Base-by-base conservation (phyloP, 2,329 filamentous ascomycete genomes). In the Talaromyces sp. region DNA sequence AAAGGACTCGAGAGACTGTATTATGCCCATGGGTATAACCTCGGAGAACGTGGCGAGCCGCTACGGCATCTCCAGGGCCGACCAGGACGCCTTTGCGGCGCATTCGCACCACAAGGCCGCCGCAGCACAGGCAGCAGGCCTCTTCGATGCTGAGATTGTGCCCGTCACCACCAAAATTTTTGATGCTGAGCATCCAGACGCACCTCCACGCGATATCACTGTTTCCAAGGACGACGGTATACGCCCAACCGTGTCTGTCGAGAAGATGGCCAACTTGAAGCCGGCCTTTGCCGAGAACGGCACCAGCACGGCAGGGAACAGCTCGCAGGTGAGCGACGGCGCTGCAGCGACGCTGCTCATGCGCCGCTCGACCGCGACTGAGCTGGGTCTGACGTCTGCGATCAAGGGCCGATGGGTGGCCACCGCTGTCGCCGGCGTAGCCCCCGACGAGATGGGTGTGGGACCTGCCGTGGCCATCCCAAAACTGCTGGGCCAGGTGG, bases 1-100 rank as follows among this genome's bases (percentile, higher is more conserved):
- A 9, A 83, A 89, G 70, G 88, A 96, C 65, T 90, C 90, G 3
- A 80, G 84, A 50, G 93, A 96, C 73, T 96, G 93, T 74, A 86
- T 97, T 73, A 96, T 96, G 93, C 87, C 88, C 68, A 97, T 97
- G 93, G 93, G 93, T 0, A 77, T 94, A 62, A 97, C 93, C 12
- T 88, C 87, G 5, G 93, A 97, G 81, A 96, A 96, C 69, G 92
- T 97, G 0, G 91, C 93, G 0, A 78, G 82, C 68, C 80, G 92
- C 54, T 96, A 96, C 72, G 85, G 85, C 9, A 85, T 97, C 28
- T 83, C 78, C 4, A 80, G 93, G 28, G 82, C 80, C 2, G 92
- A 96, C 65, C 92, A 96, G 78, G 93, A 97, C 71, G 87, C 82
- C 1, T 92, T 96, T 67, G 92, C 93, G 0, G 88, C 87, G 3